These are phyloP conservation scores for Gypsophila paniculata DNA, from an alignment of 179 eudicot genomes.

Conservation along the genomic window DNA sequence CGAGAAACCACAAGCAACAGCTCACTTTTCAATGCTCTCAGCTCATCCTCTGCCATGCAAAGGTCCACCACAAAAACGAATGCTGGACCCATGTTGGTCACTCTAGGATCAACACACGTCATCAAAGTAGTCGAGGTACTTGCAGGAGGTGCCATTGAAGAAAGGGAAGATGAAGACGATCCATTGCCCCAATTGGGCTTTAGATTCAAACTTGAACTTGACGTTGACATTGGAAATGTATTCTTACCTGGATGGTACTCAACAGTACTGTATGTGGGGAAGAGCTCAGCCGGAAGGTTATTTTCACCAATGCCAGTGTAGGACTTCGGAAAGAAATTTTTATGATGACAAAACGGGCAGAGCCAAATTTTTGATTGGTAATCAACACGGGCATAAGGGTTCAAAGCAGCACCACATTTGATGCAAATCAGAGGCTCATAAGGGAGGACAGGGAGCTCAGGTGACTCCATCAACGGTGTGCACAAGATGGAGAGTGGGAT, in stretches of 20 bases:
- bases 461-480: conserved; percentile 65
- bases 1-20: conserved; percentile 48
- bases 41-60: conserved; percentile 67
- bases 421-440: conserved; percentile 75
- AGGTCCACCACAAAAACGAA: conserved; percentile 87
- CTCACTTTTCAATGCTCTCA: conserved; percentile 66
- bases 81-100: conserved; percentile 43
- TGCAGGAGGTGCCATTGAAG: conserved; percentile 28
- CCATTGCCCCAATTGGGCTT: conserved; percentile 37
- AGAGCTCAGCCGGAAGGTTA: conserved; percentile 91
- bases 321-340: conserved; percentile 61
- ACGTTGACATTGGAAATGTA: conserved; percentile 20
- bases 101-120: conserved; percentile 20
- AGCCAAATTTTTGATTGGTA: conserved; percentile 73
- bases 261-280: conserved; percentile 80
- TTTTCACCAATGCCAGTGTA: conserved; percentile 66
- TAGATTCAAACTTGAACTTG: conserved; percentile 24
- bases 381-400: conserved; percentile 96
- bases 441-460: conserved; percentile 66
- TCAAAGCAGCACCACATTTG: conserved; percentile 60
- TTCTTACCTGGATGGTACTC: conserved; percentile 59
- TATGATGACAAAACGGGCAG: conserved; percentile 80
- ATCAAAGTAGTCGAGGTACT: conserved; percentile 28
- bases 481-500: conserved; percentile 75
- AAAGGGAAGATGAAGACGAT: conserved; percentile 35